Percentiles rank a stretch among this genome's conserved stretches.
Evolutionary conservation across 2,329 filamentous ascomycete genomes (phyloP).

Genomic region (Beauveria pseudobassiana): DNA sequence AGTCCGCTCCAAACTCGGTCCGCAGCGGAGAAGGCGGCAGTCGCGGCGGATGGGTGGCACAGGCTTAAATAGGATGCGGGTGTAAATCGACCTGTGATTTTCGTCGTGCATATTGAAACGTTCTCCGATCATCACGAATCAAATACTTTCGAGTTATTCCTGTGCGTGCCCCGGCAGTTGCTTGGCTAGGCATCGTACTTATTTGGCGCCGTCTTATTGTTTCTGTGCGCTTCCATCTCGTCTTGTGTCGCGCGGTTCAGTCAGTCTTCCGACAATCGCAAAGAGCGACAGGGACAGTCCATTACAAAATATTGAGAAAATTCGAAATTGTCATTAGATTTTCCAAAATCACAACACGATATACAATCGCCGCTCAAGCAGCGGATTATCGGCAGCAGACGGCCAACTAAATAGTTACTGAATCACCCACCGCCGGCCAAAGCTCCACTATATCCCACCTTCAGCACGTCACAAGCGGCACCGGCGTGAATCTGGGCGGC

Average conservation of each 20-base stretch:
- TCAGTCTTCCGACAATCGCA: background rate
- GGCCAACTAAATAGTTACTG: background rate
- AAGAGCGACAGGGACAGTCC: background rate
- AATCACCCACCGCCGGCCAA: background rate
- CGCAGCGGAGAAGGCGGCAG: conserved; percentile 1
- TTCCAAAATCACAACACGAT: background rate
- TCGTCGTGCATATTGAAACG: background rate
- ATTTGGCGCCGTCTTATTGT: background rate
- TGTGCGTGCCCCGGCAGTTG: no score
- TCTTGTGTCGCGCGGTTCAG: background rate
- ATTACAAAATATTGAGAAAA: no score
- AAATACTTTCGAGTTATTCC: no score
- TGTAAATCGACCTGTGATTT: background rate
- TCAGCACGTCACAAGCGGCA: conserved; percentile 7
- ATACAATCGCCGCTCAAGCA: background rate
- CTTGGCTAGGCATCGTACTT: background rate
- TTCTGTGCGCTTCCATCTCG: background rate
- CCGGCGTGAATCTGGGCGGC: background rate
- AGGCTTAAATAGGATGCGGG: background rate
- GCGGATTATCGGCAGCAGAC: background rate
- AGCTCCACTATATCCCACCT: conserved; percentile 9
- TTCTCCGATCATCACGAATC: no score
- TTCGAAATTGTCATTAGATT: background rate
- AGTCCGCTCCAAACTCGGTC: conserved; percentile 5
- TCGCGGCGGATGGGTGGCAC: background rate